Conservation (phyloP, 2,329 filamentous ascomycete species). For the Neopestalotiopsis sp. region DNA sequence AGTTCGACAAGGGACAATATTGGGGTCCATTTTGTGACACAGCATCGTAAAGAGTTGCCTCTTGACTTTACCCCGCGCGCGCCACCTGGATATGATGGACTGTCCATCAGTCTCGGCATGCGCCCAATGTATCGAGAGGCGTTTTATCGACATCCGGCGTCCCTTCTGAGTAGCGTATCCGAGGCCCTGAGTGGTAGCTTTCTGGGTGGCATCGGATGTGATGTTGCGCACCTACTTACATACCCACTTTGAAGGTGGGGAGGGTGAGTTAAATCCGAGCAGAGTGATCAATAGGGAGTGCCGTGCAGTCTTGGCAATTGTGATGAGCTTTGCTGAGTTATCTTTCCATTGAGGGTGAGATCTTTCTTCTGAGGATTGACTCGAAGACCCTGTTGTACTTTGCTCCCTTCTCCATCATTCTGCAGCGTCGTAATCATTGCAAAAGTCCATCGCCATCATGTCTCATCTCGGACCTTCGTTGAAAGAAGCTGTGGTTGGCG, state of each 20-base stretch:
- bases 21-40: neutral
- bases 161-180: neutral
- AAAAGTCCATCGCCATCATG: neutral
- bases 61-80: constrained; percentile 5
- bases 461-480: constrained; percentile 6
- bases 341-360: neutral
- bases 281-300: neutral
- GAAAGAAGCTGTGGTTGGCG: neutral
- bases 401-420: neutral
- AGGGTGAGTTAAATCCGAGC: no score
- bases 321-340: neutral
- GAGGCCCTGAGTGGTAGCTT: neutral
- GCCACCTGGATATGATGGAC: neutral
- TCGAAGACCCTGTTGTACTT: neutral
- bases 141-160: neutral
- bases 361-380: neutral
- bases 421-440: neutral
- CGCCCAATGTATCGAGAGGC: neutral
- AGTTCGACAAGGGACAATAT: no score
- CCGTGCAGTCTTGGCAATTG: neutral
- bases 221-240: neutral
- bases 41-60: neutral
- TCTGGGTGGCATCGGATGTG: neutral
- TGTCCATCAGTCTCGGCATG: neutral
- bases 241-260: neutral